A percentile compares a stretch with the other conserved stretches of the same genome.
These are phyloP conservation scores for Verticillium nonalfalfae DNA, from an alignment of 2,329 filamentous ascomycete species.

Conservation along the genomic window DNA sequence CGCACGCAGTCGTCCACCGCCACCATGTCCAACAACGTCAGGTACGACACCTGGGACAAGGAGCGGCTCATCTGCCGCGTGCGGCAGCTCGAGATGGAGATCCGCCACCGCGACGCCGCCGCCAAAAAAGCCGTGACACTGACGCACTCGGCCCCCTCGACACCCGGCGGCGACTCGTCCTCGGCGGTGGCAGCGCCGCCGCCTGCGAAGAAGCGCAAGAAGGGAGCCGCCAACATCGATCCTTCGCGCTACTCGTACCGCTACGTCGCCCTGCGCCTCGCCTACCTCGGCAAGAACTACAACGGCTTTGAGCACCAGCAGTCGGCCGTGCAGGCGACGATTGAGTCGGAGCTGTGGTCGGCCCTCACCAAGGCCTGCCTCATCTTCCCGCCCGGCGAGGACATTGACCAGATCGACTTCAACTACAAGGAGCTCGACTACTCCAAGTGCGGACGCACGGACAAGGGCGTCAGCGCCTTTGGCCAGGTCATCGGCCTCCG, in stretches of 20 bases:
- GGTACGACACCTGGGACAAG: conserved; percentile 63
- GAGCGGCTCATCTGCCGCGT: conserved; percentile 64
- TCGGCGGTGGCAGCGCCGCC: not conserved
- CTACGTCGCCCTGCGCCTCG: conserved; percentile 84
- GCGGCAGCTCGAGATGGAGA: conserved; percentile 58
- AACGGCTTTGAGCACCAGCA: conserved; percentile 88
- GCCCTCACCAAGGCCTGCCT: conserved; percentile 76
- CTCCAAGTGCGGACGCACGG: conserved; percentile 90
- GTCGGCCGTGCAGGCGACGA: conserved; percentile 66
- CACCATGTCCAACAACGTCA: conserved; percentile 8
- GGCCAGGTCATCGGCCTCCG: conserved; percentile 86
- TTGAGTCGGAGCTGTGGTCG: conserved; percentile 93
- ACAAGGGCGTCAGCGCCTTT: conserved; percentile 91
- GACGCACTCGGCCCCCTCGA: not conserved
- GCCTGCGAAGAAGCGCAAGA: conserved; percentile 29
- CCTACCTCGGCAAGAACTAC: conserved; percentile 86
- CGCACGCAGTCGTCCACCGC: not conserved
- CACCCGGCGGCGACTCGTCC: conserved; percentile 7
- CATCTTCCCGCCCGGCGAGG: conserved; percentile 60
- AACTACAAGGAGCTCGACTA: conserved; percentile 68
- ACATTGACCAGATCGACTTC: conserved; percentile 54
- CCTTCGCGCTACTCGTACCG: conserved; percentile 76
- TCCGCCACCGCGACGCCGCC: conserved; percentile 40
- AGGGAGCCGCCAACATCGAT: conserved; percentile 51
- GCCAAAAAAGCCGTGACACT: conserved; percentile 15